Evolutionary conservation across 2,329 filamentous ascomycete genomes (phyloP).

Genomic region (Acarospora socialis): DNA sequence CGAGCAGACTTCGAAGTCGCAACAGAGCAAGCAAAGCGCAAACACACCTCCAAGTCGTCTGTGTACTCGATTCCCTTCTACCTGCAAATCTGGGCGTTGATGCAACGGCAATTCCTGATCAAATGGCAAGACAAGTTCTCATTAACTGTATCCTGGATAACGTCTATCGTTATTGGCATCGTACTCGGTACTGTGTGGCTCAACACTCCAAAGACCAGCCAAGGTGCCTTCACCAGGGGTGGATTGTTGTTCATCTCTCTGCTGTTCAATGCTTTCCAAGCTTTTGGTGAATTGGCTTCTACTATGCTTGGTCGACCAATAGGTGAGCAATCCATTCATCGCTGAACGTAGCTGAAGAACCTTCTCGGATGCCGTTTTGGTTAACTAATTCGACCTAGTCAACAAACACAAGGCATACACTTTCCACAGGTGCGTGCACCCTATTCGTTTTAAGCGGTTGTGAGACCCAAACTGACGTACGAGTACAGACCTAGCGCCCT

Average conservation of each 20-base stretch:
- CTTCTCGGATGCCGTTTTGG: too few relatives aligned
- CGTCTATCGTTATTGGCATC: conserved; percentile 58
- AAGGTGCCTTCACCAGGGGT: conserved; percentile 65
- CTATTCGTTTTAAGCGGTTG: too few relatives aligned
- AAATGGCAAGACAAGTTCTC: conserved; percentile 77
- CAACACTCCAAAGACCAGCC: conserved; percentile 46
- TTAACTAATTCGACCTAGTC: too few relatives aligned
- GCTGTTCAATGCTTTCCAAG: conserved; percentile 77
- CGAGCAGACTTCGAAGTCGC: conserved; percentile 65
- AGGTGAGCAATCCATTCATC: too few relatives aligned
- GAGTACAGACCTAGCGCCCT: conserved; percentile 67
- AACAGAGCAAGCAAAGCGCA: conserved; percentile 64
- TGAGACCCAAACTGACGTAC: too few relatives aligned
- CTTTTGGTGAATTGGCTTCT: conserved; percentile 60
- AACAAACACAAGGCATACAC: conserved; percentile 77
- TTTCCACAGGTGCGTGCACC: too few relatives aligned
- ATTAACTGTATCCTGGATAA: conserved; percentile 58
- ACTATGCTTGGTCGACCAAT: conserved; percentile 66
- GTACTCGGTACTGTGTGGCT: conserved; percentile 69
- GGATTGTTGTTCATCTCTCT: conserved; percentile 69
- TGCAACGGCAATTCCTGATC: conserved; percentile 71
- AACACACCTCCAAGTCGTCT: conserved; percentile 53
- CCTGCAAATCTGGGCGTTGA: conserved; percentile 66
- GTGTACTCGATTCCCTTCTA: conserved; percentile 77
- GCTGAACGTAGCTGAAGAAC: too few relatives aligned